phyloP scores from a whole-genome alignment of 352 stramenopile genomes.

The Globisporangium okanoganense region DNA sequence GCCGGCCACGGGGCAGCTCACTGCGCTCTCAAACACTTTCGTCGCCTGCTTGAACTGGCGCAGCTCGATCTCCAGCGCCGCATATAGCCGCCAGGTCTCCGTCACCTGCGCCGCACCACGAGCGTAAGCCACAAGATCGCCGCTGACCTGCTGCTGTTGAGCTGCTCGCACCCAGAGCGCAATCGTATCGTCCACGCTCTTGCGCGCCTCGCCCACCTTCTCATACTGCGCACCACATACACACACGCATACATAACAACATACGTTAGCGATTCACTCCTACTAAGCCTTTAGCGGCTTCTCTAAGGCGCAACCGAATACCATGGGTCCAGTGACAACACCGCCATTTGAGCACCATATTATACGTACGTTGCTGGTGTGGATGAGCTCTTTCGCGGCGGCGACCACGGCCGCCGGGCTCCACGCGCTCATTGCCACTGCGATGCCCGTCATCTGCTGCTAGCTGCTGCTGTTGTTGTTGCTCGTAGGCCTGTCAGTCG shows the following conservation, averaged over 20 bases:
- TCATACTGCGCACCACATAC: conserved; percentile 40
- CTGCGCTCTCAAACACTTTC: conserved; percentile 68
- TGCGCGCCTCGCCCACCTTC: conserved; percentile 57
- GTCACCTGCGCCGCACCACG: conserved; percentile 31
- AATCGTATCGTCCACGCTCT: conserved; percentile 44
- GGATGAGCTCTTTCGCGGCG: conserved; percentile 63
- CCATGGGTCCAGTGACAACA: not conserved
- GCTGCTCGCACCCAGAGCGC: conserved; percentile 31
- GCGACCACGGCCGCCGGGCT: conserved; percentile 47
- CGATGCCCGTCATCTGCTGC: conserved; percentile 2
- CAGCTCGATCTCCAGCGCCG: conserved; percentile 72
- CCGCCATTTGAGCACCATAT: not conserved
- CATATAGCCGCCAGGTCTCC: conserved; percentile 51
- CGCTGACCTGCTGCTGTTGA: conserved; percentile 17
- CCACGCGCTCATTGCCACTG: conserved; percentile 29
- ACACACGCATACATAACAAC: not conserved
- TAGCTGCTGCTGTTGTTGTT: not conserved
- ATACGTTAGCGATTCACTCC: not conserved
- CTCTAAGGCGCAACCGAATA: not conserved
- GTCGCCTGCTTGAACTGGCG: conserved; percentile 84
- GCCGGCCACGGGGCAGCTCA: conserved; percentile 43
- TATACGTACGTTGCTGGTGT: conserved; percentile 70
- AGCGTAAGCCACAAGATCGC: conserved; percentile 2
- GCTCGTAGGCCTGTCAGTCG: not conserved
- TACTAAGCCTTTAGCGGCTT: not conserved